Percentiles rank a stretch among this genome's conserved stretches.
Evolutionary conservation across 495 filamentous ascomycete species (phyloP).

Genomic region (Lindgomyces ingoldianus): DNA sequence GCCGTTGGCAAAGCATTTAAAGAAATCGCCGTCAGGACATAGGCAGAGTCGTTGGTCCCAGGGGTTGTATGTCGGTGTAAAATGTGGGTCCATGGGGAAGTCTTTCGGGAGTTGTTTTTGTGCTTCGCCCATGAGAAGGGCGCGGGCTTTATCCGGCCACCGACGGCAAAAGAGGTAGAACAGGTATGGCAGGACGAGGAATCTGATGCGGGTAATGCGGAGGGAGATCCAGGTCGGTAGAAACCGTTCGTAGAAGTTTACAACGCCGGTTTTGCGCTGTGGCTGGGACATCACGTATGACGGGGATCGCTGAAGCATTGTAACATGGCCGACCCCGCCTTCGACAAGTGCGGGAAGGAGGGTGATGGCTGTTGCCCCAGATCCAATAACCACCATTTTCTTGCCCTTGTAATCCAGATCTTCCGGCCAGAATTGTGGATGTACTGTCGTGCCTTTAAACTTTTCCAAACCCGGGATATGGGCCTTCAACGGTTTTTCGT

Average conservation of each 20-base stretch:
- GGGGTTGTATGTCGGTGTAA: constrained; percentile 68
- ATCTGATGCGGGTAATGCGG: constrained; percentile 50
- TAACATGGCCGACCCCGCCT: constrained; percentile 30
- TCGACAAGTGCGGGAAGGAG: constrained; percentile 34
- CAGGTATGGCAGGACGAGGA: constrained; percentile 50
- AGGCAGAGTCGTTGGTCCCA: constrained; percentile 76
- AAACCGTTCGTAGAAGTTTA: constrained; percentile 49
- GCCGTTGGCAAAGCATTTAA: constrained; percentile 57
- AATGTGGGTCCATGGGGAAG: constrained; percentile 64
- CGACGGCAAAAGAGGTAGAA: constrained; percentile 57
- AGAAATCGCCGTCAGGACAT: constrained; percentile 74
- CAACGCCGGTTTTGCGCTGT: constrained; percentile 41
- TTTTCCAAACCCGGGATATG: constrained; percentile 60
- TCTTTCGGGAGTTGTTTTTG: constrained; percentile 55
- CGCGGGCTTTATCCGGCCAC: constrained; percentile 56
- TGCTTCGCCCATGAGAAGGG: constrained; percentile 49
- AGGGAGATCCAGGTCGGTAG: constrained; percentile 45
- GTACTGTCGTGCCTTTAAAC: constrained; percentile 59
- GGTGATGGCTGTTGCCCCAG: constrained; percentile 39
- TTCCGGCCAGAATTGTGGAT: constrained; percentile 64
- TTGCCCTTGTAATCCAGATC: constrained; percentile 38
- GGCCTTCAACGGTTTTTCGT: constrained; percentile 43
- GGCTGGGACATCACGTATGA: constrained; percentile 31
- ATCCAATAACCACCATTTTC: constrained; percentile 37
- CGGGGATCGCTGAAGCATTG: constrained; percentile 40